A percentile compares a stretch with the other conserved stretches of the same genome.
phyloP scores from a whole-genome alignment of 345 rosid genomes.

The Brassica juncea region DNA sequence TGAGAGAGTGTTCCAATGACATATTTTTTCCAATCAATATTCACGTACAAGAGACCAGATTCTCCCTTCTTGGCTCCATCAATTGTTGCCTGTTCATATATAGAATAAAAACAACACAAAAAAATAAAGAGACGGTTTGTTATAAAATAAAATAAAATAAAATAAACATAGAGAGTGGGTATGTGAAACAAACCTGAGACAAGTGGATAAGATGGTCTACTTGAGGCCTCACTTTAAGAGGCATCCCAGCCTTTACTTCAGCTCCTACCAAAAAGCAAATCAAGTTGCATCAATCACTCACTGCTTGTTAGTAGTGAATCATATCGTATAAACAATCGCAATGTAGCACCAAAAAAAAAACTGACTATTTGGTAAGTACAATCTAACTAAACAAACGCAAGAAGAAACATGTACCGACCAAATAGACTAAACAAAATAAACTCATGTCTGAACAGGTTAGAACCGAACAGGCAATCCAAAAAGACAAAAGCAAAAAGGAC shows the following conservation, averaged over 20 bases:
- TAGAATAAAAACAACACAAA: not conserved
- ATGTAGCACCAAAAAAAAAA: no score
- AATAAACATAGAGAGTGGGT: not conserved
- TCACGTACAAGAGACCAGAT: not conserved
- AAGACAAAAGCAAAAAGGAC: not conserved
- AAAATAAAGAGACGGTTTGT: not conserved
- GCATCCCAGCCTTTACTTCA: conserved; percentile 61
- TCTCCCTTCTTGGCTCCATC: not conserved
- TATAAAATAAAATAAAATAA: not conserved
- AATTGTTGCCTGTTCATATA: conserved; percentile 50
- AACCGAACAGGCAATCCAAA: not conserved
- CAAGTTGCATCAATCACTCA: not conserved
- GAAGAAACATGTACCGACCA: not conserved
- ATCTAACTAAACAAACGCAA: not conserved
- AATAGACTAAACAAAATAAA: not conserved
- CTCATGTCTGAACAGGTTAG: no score
- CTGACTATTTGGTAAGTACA: no score
- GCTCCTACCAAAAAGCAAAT: conserved; percentile 40
- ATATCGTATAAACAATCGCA: no score
- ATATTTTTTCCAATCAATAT: not conserved
- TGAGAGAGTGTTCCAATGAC: not conserved
- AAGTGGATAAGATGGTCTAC: conserved; percentile 46
- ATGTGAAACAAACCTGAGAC: conserved; percentile 49
- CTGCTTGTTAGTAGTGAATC: no score
- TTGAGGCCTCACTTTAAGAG: conserved; percentile 45